These are phyloP conservation scores for Viola odorata DNA, from an alignment of 345 rosid genomes.

Conservation along the genomic window DNA sequence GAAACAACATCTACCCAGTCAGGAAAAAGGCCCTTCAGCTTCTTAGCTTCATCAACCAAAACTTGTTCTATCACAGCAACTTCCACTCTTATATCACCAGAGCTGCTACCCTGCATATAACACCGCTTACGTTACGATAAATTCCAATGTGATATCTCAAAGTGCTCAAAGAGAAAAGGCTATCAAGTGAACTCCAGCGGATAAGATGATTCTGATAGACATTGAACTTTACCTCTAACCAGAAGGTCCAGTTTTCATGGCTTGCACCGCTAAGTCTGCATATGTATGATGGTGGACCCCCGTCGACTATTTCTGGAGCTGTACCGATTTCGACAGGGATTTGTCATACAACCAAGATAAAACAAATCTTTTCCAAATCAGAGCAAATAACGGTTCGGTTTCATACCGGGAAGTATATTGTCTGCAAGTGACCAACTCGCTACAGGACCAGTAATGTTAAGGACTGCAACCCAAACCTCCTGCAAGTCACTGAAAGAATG, in stretches of 20 bases:
- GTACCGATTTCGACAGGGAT: slow-evolving; percentile 13
- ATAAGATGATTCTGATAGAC: neutral
- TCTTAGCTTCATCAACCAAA: slow-evolving; percentile 50
- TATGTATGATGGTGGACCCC: slow-evolving; percentile 86
- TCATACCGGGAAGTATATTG: slow-evolving; percentile 58
- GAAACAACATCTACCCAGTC: slow-evolving; percentile 75
- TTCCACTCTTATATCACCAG: slow-evolving; percentile 56
- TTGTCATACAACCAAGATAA: neutral
- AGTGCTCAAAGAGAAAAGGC: neutral
- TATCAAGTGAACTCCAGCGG: too few species aligned
- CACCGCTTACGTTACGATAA: neutral
- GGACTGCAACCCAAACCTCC: slow-evolving; percentile 90
- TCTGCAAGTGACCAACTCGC: slow-evolving; percentile 93
- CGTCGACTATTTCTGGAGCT: slow-evolving; percentile 57
- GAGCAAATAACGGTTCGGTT: neutral
- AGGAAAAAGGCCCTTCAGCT: slow-evolving; percentile 67
- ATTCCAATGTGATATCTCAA: too few species aligned
- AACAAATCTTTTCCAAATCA: neutral
- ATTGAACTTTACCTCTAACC: slow-evolving; percentile 79
- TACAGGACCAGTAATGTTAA: slow-evolving; percentile 88
- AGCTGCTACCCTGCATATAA: slow-evolving; percentile 45
- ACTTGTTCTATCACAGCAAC: slow-evolving; percentile 79
- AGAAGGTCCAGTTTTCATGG: slow-evolving; percentile 74
- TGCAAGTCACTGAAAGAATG: slow-evolving; percentile 57
- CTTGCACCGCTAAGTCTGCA: slow-evolving; percentile 71